Evolutionary conservation across 2,329 filamentous ascomycete species (phyloP), one percentile per base, ranked within the genome.

Genomic region (Scytalidium lignicola): DNA sequence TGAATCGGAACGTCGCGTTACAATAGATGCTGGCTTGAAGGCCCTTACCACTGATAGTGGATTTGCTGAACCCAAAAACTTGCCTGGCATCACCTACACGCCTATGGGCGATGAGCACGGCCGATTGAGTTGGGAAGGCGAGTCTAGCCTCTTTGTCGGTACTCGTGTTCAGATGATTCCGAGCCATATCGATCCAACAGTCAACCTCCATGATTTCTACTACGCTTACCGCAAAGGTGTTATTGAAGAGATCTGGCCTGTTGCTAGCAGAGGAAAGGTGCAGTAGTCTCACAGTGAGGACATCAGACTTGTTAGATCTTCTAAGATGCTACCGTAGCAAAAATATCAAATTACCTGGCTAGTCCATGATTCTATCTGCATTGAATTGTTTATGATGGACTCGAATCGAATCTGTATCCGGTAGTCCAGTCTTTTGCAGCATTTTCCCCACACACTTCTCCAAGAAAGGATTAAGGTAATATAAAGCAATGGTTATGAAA

Each of bases 141-240:
- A 22, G n/a, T 22, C 40, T 23, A 22, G 19, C 19, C 18, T 42
- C 18, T 22, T 18, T 20, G 6, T 42, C 19, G 40, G 40, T 18
- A 22, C 40, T 22, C 40, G 40, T 22, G 40, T 42, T 42, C 13
- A 42, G 60, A 76, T 78, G 73, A 61, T 78, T 12, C 75, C 74
- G 0, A 78, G 74, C 55, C 75, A 78, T 57, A 78, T 78, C 48
- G 75, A 78, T 55, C 74, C 75, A 0, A 78, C 75, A 1, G 69
- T 78, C 47, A 78, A 78, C 51, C 57, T 78, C 48, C 73, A 76
- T 53, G 73, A 78, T 43, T 62, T 70, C 26, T 78, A 77, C 56
- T 76, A 74, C 55, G 74, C 72, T 2, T 60, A 76, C 58, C 65
- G 74, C 3, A 66, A 70, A 0, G 74, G 74, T 0, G 54, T 75